phyloP scores from a whole-genome alignment of 1,284 basidiomycete species.

The Naganishia sp. region DNA sequence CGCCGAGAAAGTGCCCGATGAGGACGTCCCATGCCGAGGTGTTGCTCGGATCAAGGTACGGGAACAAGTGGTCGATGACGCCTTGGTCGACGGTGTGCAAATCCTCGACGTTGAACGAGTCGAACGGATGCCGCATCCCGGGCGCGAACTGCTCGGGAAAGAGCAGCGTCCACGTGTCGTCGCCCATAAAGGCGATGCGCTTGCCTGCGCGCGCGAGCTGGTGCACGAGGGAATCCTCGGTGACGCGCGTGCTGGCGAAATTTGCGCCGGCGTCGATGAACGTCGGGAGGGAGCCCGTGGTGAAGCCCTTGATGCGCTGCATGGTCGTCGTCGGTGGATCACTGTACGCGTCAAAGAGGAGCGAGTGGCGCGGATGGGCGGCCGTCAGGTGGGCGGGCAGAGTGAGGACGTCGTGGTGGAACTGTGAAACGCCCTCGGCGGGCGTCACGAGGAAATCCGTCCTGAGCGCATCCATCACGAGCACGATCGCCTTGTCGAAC shows the following conservation, averaged over 20 bases:
- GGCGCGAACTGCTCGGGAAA: constrained; percentile 74
- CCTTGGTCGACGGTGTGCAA: constrained; percentile 93
- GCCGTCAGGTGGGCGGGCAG: constrained; percentile 72
- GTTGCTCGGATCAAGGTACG: constrained; percentile 64
- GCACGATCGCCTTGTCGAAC: constrained; percentile 75
- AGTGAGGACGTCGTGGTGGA: constrained; percentile 79
- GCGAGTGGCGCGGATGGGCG: constrained; percentile 66
- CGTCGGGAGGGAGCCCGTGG: constrained; percentile 92
- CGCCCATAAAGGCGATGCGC: constrained; percentile 75
- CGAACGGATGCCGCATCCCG: constrained; percentile 77
- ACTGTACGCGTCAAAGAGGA: constrained; percentile 84
- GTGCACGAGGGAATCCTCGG: constrained; percentile 79
- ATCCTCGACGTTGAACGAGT: constrained; percentile 99
- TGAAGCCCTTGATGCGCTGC: constrained; percentile 92
- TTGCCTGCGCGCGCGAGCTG: constrained; percentile 57
- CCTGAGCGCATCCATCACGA: constrained; percentile 90
- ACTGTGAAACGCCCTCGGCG: constrained; percentile 36
- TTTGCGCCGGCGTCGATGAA: constrained; percentile 92
- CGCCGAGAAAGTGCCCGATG: constrained; percentile 93
- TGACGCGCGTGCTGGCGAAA: constrained; percentile 81
- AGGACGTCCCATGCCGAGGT: constrained; percentile 71
- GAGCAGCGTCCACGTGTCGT: constrained; percentile 92
- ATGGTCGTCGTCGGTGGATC: constrained; percentile 96
- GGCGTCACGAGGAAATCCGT: constrained; percentile 81
- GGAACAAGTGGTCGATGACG: constrained; percentile 79